phyloP scores from a whole-genome alignment of 148 eudicot genomes.

The Nyssa sinensis region DNA sequence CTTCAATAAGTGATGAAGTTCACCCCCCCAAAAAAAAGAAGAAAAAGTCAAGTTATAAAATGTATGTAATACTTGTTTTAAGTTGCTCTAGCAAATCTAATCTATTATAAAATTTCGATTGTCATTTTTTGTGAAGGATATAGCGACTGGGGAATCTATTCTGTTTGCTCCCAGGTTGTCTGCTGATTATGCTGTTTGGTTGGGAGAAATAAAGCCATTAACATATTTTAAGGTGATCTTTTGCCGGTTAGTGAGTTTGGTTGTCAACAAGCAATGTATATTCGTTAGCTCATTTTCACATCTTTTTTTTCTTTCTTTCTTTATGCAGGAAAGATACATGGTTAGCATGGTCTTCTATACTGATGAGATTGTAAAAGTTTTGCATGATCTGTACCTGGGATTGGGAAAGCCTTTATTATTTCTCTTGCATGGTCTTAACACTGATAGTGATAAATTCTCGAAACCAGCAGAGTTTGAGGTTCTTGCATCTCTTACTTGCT shows the following conservation, averaged over 20 bases:
- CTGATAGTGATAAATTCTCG: constrained; percentile 83
- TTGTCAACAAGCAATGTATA: background rate
- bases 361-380: constrained; percentile 65
- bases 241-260: background rate
- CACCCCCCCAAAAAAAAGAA: too few relatives aligned
- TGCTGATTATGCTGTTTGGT: constrained; percentile 91
- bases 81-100: background rate
- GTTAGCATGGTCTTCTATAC: constrained; percentile 53
- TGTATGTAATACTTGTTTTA: background rate
- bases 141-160: constrained; percentile 71
- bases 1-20: background rate
- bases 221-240: constrained; percentile 61
- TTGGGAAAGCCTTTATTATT: constrained; percentile 59
- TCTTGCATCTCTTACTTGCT: background rate
- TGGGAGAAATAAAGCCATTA: constrained; percentile 76
- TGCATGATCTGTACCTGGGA: constrained; percentile 53
- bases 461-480: constrained; percentile 96
- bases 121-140: constrained; percentile 50
- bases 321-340: constrained; percentile 87
- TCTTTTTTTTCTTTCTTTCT: too few relatives aligned
- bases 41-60: background rate
- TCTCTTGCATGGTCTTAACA: constrained; percentile 90
- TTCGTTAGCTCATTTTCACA: constrained; percentile 22
- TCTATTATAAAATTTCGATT: background rate
- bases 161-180: constrained; percentile 85